phyloP scores from a whole-genome alignment of 202 grass and related monocot species.

The Panicum virgatum region DNA sequence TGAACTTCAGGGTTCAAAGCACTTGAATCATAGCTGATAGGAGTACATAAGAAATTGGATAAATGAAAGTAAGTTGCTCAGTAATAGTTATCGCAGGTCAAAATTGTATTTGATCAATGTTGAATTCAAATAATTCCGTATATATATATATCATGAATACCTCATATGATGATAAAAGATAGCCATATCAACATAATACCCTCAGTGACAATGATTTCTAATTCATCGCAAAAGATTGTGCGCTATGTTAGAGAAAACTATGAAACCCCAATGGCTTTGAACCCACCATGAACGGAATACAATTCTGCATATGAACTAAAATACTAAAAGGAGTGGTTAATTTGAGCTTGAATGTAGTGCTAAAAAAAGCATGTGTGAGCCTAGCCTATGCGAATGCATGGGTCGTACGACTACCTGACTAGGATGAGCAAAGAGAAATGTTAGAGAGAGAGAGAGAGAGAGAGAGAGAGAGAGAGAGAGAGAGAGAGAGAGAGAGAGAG shows the following conservation, averaged over 20 bases:
- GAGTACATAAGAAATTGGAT: too few relatives aligned
- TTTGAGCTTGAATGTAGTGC: not conserved
- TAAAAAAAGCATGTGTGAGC: not conserved
- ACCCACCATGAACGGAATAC: not conserved
- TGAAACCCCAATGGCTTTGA: not conserved
- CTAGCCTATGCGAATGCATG: not conserved
- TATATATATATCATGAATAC: not conserved
- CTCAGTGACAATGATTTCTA: not conserved
- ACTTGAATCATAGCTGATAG: not conserved
- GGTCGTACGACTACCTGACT: not conserved
- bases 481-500: constrained; percentile 42
- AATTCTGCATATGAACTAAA: not conserved
- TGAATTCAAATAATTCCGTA: not conserved
- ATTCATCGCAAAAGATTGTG: not conserved
- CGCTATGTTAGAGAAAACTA: not conserved
- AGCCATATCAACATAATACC: not conserved
- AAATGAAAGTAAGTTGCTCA: not conserved
- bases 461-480: constrained; percentile 18
- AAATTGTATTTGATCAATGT: not conserved
- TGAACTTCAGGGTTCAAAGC: not conserved
- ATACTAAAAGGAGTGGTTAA: not conserved
- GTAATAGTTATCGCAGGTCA: not conserved
- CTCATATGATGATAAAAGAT: not conserved
- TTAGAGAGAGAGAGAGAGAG: constrained; percentile 26
- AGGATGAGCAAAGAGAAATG: too few relatives aligned